Conservation (phyloP, 495 filamentous ascomycete species). For the Staphylotrichum longicolle region DNA sequence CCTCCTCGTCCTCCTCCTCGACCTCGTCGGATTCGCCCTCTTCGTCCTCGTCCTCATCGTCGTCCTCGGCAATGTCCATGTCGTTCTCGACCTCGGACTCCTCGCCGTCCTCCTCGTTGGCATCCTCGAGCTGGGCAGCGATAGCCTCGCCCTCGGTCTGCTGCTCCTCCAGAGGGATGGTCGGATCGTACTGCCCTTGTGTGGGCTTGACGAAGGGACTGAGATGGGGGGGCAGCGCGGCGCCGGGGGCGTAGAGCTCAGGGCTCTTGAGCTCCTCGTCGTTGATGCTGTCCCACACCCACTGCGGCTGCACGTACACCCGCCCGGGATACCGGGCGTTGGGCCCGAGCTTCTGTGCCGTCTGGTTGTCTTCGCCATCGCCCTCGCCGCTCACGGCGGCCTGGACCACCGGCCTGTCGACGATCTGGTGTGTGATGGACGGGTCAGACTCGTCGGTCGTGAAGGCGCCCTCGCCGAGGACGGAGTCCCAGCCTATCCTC, state of each 20-base stretch:
- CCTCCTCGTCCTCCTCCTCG: constrained; percentile 39
- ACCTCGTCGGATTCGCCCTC: constrained; percentile 48
- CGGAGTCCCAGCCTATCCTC: constrained; percentile 88
- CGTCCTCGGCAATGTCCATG: constrained; percentile 40
- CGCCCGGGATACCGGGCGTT: constrained; percentile 76
- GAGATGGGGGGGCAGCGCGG: constrained; percentile 85
- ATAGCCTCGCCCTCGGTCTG: constrained; percentile 76
- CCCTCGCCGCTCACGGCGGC: constrained; percentile 58
- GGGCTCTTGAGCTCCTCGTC: constrained; percentile 80
- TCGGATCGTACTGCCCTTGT: constrained; percentile 86
- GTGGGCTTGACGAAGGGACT: constrained; percentile 92
- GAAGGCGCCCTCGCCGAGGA: constrained; percentile 87
- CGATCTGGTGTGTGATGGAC: constrained; percentile 91
- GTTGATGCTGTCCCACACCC: constrained; percentile 97
- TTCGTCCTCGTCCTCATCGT: constrained; percentile 47
- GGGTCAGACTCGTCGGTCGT: constrained; percentile 83
- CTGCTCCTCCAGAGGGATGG: constrained; percentile 71
- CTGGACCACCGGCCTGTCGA: constrained; percentile 76
- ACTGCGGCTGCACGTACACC: constrained; percentile 93
- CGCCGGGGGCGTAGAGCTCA: constrained; percentile 86
- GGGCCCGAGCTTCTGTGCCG: constrained; percentile 49
- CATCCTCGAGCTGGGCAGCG: constrained; percentile 60
- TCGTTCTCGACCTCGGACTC: constrained; percentile 43
- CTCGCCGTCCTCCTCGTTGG: constrained; percentile 43
- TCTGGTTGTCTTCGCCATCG: constrained; percentile 56